Conservation (phyloP, 2,329 filamentous ascomycete genomes). For the Coniella lustricola region DNA sequence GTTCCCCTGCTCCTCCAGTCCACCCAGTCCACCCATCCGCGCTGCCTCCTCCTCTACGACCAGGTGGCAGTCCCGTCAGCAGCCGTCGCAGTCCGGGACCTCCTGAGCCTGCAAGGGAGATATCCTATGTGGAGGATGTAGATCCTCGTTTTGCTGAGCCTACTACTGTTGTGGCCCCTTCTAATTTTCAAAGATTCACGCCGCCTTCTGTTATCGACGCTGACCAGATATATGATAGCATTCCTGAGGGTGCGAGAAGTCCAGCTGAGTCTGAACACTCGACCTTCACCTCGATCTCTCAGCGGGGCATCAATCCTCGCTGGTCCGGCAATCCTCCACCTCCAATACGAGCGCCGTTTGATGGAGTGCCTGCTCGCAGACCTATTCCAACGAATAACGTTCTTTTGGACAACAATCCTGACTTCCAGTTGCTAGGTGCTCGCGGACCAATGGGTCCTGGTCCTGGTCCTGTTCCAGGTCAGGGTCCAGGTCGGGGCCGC, state of each 20-base stretch:
- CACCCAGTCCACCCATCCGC: conserved; percentile 37
- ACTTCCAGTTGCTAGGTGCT: conserved; percentile 64
- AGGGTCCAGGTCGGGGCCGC: conserved; percentile 9
- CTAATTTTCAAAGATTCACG: conserved; percentile 23
- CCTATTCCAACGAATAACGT: conserved; percentile 57
- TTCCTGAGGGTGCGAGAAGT: conserved; percentile 49
- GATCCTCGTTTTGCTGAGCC: conserved; percentile 73
- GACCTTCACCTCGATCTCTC: conserved; percentile 84
- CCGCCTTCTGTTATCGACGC: conserved; percentile 22
- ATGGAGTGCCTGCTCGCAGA: conserved; percentile 35
- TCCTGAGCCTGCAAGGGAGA: conserved; percentile 18
- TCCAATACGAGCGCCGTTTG: conserved; percentile 28
- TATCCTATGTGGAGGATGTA: conserved; percentile 60
- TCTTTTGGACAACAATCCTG: conserved; percentile 72
- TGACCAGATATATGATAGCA: conserved; percentile 27
- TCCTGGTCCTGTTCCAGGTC: no score
- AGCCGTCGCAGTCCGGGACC: conserved; percentile 29
- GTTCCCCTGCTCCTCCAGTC: conserved; percentile 42
- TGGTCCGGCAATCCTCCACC: conserved; percentile 57
- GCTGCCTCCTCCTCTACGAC: conserved; percentile 18
- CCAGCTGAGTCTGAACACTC: conserved; percentile 73
- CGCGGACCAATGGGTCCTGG: conserved; percentile 20
- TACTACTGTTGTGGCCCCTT: conserved; percentile 23
- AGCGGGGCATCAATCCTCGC: conserved; percentile 79
- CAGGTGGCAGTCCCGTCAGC: conserved; percentile 30